phyloP scores from a whole-genome alignment of 495 filamentous ascomycete genomes.

The Evansstolkia leycettana region DNA sequence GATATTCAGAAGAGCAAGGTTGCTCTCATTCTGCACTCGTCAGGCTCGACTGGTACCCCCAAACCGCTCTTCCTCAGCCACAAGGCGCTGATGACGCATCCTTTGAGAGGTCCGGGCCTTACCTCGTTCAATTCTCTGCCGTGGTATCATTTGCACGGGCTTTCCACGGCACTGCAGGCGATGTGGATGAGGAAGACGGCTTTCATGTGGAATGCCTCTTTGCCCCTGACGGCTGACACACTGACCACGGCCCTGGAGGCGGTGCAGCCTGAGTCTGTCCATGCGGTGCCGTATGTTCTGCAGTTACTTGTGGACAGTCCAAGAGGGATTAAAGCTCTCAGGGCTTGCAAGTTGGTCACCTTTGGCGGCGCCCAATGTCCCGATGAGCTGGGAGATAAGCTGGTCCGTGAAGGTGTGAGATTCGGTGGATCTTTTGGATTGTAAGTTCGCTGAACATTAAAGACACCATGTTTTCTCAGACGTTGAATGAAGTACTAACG shows the following conservation, averaged over 20 bases:
- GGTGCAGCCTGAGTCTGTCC: conserved; percentile 35
- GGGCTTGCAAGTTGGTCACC: conserved; percentile 32
- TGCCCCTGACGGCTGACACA: conserved; percentile 40
- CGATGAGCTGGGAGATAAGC: conserved; percentile 42
- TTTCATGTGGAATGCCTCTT: conserved; percentile 36
- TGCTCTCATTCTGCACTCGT: conserved; percentile 42
- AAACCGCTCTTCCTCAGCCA: conserved; percentile 37
- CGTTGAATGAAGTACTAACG: neutral
- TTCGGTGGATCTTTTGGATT: conserved; percentile 40
- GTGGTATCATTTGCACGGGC: conserved; percentile 41
- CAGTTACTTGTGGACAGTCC: conserved; percentile 39
- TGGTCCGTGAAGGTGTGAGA: conserved; percentile 35
- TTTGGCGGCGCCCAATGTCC: conserved; percentile 42
- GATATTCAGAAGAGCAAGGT: conserved; percentile 19
- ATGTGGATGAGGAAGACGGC: conserved; percentile 40
- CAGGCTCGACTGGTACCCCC: conserved; percentile 45
- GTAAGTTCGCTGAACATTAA: conserved; percentile 18
- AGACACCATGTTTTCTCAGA: too few relatives aligned
- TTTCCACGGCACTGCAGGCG: conserved; percentile 34
- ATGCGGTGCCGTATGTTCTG: conserved; percentile 45
- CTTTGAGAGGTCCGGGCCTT: conserved; percentile 17
- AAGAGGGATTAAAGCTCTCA: conserved; percentile 32
- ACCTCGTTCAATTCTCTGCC: conserved; percentile 44
- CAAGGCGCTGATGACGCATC: conserved; percentile 27
- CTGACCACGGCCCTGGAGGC: conserved; percentile 35